phyloP scores from a whole-genome alignment of 257 asterid genomes.

The Jaltomata sinuosa region DNA sequence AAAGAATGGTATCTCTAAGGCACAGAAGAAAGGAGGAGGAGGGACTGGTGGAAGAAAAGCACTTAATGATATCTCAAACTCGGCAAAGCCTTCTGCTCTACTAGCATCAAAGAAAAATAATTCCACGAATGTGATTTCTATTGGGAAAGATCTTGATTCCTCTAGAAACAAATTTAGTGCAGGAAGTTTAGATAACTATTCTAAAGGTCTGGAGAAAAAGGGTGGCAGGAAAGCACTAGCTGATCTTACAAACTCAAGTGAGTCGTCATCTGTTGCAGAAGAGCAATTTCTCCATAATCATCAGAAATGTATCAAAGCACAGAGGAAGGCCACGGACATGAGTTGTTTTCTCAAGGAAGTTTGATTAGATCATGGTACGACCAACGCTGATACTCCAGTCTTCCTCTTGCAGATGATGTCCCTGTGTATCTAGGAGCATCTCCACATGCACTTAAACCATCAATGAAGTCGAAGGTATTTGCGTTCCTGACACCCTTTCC shows the following conservation, averaged over 20 bases:
- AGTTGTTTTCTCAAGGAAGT: slow-evolving; percentile 49
- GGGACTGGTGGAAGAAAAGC: slow-evolving; percentile 58
- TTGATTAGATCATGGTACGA: slow-evolving; percentile 49
- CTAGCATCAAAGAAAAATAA: slow-evolving; percentile 32
- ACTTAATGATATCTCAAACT: slow-evolving; percentile 81
- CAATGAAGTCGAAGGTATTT: slow-evolving; percentile 6
- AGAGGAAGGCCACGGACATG: slow-evolving; percentile 28
- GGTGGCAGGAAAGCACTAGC: slow-evolving; percentile 63
- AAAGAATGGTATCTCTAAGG: slow-evolving; percentile 30
- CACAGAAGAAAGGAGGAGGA: slow-evolving; percentile 34
- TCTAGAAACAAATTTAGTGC: not conserved
- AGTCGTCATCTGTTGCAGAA: slow-evolving; percentile 33
- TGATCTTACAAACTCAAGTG: slow-evolving; percentile 73
- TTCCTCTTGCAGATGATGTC: not conserved
- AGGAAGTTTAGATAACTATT: slow-evolving; percentile 12
- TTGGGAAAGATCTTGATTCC: slow-evolving; percentile 36
- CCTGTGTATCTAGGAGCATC: slow-evolving; percentile 3
- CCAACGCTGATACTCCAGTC: not conserved
- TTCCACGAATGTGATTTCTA: slow-evolving; percentile 25
- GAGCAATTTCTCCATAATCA: slow-evolving; percentile 74
- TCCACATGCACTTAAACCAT: slow-evolving; percentile 14
- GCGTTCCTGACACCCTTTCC: not conserved
- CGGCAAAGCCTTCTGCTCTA: slow-evolving; percentile 41
- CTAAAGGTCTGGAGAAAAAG: slow-evolving; percentile 22
- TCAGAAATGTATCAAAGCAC: slow-evolving; percentile 59